A percentile compares a stretch with the other conserved stretches of the same genome.
phyloP scores from a whole-genome alignment of 352 stramenopile species.

The Phytophthora melonis region DNA sequence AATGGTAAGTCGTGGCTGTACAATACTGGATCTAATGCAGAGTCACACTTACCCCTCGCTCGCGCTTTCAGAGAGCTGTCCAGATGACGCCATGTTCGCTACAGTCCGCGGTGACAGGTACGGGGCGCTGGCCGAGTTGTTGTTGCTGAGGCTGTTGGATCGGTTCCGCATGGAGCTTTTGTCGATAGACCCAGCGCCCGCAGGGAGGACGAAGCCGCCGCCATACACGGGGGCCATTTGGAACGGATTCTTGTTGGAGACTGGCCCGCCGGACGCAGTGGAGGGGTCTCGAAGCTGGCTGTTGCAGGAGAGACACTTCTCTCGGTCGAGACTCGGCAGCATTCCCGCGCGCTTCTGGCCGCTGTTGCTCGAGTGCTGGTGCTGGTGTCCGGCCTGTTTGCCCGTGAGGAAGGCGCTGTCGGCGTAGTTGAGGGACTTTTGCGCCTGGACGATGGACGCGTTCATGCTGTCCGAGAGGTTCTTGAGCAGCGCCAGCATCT shows the following conservation, averaged over 20 bases:
- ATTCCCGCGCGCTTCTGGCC: conserved; percentile 58
- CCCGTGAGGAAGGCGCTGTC: conserved; percentile 81
- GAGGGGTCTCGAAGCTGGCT: conserved; percentile 63
- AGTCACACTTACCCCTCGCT: conserved; percentile 67
- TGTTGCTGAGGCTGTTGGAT: conserved; percentile 44
- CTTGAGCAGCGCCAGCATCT: conserved; percentile 84
- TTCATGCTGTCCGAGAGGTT: conserved; percentile 86
- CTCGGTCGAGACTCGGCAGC: conserved; percentile 80
- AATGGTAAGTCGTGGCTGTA: conserved; percentile 9
- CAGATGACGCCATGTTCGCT: conserved; percentile 30
- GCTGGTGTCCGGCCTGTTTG: conserved; percentile 66
- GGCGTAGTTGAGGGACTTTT: conserved; percentile 66
- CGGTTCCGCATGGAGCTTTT: conserved; percentile 47
- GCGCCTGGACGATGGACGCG: conserved; percentile 76
- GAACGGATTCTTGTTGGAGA: conserved; percentile 74
- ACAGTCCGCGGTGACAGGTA: conserved; percentile 42
- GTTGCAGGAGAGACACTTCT: conserved; percentile 84
- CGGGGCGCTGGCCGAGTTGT: conserved; percentile 54
- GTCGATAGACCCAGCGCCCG: conserved; percentile 45
- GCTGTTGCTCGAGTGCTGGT: conserved; percentile 54
- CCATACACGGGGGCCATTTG: conserved; percentile 74
- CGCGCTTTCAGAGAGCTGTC: conserved; percentile 56
- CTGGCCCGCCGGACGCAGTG: conserved; percentile 18
- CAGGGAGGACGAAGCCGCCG: conserved; percentile 71
- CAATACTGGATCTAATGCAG: background rate